Base-by-base conservation (phyloP, 78 protist genomes). In the Blattamonas nauphoetae region DNA sequence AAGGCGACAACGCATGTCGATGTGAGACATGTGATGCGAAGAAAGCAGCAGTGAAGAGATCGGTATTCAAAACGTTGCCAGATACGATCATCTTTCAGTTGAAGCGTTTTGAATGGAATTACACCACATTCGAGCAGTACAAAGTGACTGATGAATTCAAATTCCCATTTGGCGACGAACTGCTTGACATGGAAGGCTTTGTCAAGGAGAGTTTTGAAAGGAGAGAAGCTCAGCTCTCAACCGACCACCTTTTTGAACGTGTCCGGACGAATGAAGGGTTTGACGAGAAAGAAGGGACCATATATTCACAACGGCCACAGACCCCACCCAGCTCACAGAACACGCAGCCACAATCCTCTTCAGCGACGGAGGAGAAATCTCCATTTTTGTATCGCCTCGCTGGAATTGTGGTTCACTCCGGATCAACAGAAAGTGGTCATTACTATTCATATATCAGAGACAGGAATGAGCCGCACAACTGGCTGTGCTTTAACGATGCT, bases 371-470 rank as follows among this genome's bases (percentile, higher is more conserved):
- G 21, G 11, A 11, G 71, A 29, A 11, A 55, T 55, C 71, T 55
- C 21, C 71, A 29, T 92, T 89, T 43, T 41, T 83, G 32, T 95
- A 93, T 71, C 90, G 89, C n/a, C 85, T 95, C 4, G 79, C 42
- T n/a, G 97, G 97, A 32, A 88, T 95, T 45, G 90, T 95, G 6
- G 92, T 95, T 3, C 97, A 95, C 88, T 85, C 91, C 44, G 97
- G 97, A 35, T 94, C 96, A 0, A 90, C 96, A 1, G 97, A 95
- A 42, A 91, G 92, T 0, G 97, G 97, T 35, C 97, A 95, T 45
- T 95, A 95, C 89, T 93, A 92, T 45, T 86, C 96, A 34, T 92
- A 89, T 86, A 91, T 92, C 88, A 64, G 87, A 44, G 96, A 94
- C 78, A 88, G 93, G 1, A 42, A 21, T 2, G 36, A 21, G n/a